Evolutionary conservation across 371 early-diverging fungal genomes (phyloP).

Genomic region (Actinomortierella ambigua): DNA sequence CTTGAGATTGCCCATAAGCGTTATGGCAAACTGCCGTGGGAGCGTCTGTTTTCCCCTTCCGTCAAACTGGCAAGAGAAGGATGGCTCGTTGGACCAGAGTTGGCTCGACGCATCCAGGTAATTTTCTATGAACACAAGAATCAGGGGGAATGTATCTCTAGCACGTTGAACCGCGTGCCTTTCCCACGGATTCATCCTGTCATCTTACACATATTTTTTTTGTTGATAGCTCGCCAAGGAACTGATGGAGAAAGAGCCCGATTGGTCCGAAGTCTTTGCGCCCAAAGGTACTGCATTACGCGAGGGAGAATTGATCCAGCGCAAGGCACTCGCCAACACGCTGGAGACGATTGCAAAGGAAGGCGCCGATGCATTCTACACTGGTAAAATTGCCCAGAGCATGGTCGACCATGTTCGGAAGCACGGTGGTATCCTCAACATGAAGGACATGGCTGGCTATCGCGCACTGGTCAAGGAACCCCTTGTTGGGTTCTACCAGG

Average conservation of each 20-base stretch:
- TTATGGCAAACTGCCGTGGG: conserved; percentile 90
- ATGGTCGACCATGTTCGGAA: conserved; percentile 72
- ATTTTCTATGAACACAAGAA: conserved; percentile 1
- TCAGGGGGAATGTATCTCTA: too few relatives aligned
- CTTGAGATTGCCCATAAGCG: conserved; percentile 79
- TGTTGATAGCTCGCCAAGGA: conserved; percentile 21
- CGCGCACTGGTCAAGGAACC: conserved; percentile 63
- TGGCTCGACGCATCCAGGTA: conserved; percentile 63
- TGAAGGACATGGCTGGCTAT: conserved; percentile 82
- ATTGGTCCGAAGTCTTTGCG: conserved; percentile 65
- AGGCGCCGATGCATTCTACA: conserved; percentile 90
- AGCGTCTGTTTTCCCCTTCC: conserved; percentile 79
- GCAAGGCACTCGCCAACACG: conserved; percentile 81
- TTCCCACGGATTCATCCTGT: conserved; percentile 1
- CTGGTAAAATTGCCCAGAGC: conserved; percentile 78
- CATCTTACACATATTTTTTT: conserved; percentile 1
- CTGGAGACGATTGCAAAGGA: conserved; percentile 79
- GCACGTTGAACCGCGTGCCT: too few relatives aligned
- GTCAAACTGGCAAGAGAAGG: conserved; percentile 84
- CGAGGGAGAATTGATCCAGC: conserved; percentile 76
- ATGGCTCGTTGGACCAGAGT: conserved; percentile 64
- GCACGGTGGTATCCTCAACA: conserved; percentile 83
- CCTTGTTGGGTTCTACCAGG: conserved; percentile 76
- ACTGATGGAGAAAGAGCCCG: conserved; percentile 49
- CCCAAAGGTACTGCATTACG: conserved; percentile 65